Base-by-base conservation (phyloP, 306 rosid species). In the Nissolia schottii region DNA sequence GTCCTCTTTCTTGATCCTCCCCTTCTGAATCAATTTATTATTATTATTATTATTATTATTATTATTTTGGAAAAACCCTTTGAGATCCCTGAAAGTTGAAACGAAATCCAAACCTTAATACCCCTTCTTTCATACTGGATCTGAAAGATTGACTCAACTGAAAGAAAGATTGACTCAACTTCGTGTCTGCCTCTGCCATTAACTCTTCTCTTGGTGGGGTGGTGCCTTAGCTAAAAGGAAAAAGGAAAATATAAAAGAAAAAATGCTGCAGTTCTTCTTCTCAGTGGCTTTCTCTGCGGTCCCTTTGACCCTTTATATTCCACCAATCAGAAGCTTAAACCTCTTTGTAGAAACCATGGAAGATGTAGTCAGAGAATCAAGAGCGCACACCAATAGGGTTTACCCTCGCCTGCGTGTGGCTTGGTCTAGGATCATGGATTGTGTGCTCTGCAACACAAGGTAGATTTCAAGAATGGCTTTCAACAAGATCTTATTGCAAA, bases 251-350 rank as follows among this genome's bases (percentile, higher is more conserved):
- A n/a, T n/a, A 15, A 0, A 9, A 27, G 28, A 70, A 48, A 37
- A 57, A 50, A 82, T 90, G 87, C 12, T 87, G 81, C 85, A 87
- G 73, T 37, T 89, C 71, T 82, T 92, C 84, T 80, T 92, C 37
- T 82, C 97, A 6, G 85, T 92, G 53, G 97, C 96, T 68, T 87
- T 91, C 75, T 91, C 91, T 2, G 92, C 88, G 2, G 86, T 80
- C 40, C 98, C 97, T 32, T 61, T 94, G 73, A 89, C 88, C 14
- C 96, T 94, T 8, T 91, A 94, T 59, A 35, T 94, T 59, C 97
- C 97, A 40, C 97, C 98, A 1, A 6, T 92, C 10, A 83, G 98
- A 59, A 89, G 88, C 84, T 71, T 94, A 1, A 94, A 69, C 51
- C 92, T 86, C 4, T 87, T 94, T 50, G 88, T 91, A 1, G 95